phyloP scores from a whole-genome alignment of 208 protist genomes.

The Wallacemonas sp. region DNA sequence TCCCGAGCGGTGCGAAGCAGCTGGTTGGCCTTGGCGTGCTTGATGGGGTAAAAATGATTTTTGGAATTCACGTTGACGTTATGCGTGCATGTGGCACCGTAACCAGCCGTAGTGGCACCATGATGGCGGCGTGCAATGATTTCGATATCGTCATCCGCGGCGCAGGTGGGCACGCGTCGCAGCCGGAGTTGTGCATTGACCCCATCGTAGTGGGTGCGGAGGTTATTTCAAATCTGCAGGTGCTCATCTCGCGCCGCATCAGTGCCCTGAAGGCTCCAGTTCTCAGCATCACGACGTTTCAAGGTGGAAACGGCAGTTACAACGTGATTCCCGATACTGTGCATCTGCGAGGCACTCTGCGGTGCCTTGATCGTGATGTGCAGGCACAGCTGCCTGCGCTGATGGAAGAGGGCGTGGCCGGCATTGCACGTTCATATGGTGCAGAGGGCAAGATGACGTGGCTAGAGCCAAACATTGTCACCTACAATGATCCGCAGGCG shows the following conservation, averaged over 20 bases:
- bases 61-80: conserved; percentile 36
- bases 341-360: conserved; percentile 69
- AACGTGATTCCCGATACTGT: conserved; percentile 76
- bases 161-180: conserved; percentile 63
- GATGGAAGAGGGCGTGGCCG: conserved; percentile 72
- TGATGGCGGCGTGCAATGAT: conserved; percentile 59
- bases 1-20: conserved; percentile 47
- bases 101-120: conserved; percentile 30
- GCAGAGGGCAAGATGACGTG: conserved; percentile 64
- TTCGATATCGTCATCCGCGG: conserved; percentile 73
- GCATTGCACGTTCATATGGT: conserved; percentile 61
- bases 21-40: conserved; percentile 40
- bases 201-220: conserved; percentile 63
- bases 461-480: conserved; percentile 84
- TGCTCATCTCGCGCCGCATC: conserved; percentile 67
- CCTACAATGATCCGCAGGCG: conserved; percentile 72
- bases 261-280: conserved; percentile 59
- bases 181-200: conserved; percentile 68
- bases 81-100: conserved; percentile 22
- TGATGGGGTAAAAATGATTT: conserved; percentile 48
- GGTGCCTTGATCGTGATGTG: conserved; percentile 64
- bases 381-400: conserved; percentile 54
- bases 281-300: conserved; percentile 63
- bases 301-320: conserved; percentile 58
- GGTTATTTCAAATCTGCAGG: conserved; percentile 55